Base-by-base conservation (phyloP, 2,329 filamentous ascomycete species). In the Aspergillus sp. region DNA sequence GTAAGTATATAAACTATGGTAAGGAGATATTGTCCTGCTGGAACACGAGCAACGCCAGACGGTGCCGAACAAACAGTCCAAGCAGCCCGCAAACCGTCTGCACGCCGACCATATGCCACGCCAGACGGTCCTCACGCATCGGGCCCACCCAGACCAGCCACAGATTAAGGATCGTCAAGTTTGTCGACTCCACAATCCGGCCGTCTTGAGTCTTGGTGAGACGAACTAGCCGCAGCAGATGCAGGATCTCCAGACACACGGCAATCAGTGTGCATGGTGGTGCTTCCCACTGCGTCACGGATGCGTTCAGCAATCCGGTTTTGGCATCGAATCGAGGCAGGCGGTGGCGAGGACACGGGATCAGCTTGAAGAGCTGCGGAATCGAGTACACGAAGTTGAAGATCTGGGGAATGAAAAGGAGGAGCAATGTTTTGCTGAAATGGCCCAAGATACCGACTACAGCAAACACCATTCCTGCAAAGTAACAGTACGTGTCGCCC, bases 401-500 rank as follows among this genome's bases (percentile, higher is more conserved):
- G 58, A 94, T 86, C 71, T 98, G 93, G 9, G 93, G 93, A 35
- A 95, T 77, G 56, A 98, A 85, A 6, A 98, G 77, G 43, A 98
- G 79, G 47, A 95, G 79, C 41, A 98, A 78, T 1, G 93, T 98
- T 72, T 98, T 98, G 73, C 87, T 94, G 73, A 98, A 98, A 72
- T 98, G 93, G 27, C 93, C 93, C 44, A 96, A 78, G 61, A 98
- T 97, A 53, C 88, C 89, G 54, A 97, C 93, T 40, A 96, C 90
- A 45, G 91, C 93, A 65, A 98, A 98, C 35, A 97, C 87, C 89
- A 98, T 98, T 56, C 93, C 93, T 0, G 93, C 93, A 68, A 98
- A 96, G 72, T 98, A 98, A 77, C 93, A 98, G 77, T 97, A 98
- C 3, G 93, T 98, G 69, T 98, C 93, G 47, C 93, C 93, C 7